Evolutionary conservation across 768 basidiomycete species (phyloP).

Genomic region (Macrolepiota dolichaula): DNA sequence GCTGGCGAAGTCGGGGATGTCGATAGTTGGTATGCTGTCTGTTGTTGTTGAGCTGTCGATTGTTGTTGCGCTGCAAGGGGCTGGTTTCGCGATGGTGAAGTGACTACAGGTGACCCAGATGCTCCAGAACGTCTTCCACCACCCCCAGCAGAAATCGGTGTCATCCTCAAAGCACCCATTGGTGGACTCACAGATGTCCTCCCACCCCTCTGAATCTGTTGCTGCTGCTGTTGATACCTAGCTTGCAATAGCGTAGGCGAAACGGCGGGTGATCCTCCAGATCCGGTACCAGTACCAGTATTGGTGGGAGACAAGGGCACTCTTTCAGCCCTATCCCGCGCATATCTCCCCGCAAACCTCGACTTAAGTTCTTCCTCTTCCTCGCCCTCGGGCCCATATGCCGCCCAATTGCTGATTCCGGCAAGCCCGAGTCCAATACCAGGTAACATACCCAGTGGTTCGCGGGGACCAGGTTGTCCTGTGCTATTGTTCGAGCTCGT

Average conservation of each 20-base stretch:
- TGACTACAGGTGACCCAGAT: neutral
- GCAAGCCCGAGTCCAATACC: constrained; percentile 6
- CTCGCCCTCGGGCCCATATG: neutral
- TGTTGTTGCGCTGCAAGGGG: neutral
- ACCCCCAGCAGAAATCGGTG: neutral
- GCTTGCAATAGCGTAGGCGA: constrained; percentile 5
- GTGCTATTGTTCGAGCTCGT: neutral
- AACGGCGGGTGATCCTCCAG: neutral
- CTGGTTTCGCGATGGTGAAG: neutral
- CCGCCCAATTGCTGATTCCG: constrained; percentile 7
- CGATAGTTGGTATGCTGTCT: neutral
- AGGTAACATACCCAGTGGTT: neutral
- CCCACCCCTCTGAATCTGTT: neutral
- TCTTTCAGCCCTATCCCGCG: neutral
- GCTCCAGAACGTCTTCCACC: neutral
- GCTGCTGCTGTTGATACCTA: constrained; percentile 1
- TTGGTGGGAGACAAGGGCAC: neutral
- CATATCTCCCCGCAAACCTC: neutral
- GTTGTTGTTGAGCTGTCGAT: neutral
- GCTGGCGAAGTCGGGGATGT: constrained; percentile 24
- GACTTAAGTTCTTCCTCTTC: neutral
- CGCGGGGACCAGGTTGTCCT: neutral
- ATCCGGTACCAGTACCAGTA: neutral
- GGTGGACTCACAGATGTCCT: neutral
- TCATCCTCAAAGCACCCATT: neutral